A percentile compares a stretch with the other conserved stretches of the same genome.
Conservation (phyloP, 2,329 filamentous ascomycete genomes). For the Ilyonectria destructans region DNA sequence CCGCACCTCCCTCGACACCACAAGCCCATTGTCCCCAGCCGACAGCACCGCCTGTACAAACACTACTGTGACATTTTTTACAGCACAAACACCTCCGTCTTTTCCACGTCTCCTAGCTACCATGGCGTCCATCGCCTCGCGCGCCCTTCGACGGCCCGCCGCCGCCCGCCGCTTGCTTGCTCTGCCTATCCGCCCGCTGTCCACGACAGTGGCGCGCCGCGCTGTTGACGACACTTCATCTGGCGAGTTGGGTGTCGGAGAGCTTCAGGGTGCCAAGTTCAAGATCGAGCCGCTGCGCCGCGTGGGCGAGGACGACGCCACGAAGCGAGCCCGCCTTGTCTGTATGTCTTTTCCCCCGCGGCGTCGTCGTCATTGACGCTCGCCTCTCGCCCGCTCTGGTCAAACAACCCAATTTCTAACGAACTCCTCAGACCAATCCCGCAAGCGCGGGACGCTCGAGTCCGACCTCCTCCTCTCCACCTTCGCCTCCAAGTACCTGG, state of each 20-base stretch:
- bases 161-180: slow-evolving; percentile 40
- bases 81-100: background rate
- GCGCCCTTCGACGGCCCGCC: slow-evolving; percentile 41
- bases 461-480: slow-evolving; percentile 96
- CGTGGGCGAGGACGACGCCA: slow-evolving; percentile 85
- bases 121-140: slow-evolving; percentile 46
- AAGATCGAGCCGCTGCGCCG: slow-evolving; percentile 91
- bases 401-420: background rate
- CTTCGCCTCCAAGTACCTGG: slow-evolving; percentile 87
- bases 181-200: slow-evolving; percentile 41
- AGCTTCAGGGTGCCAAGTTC: slow-evolving; percentile 90
- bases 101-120: background rate
- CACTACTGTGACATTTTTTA: background rate
- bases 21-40: slow-evolving; percentile 11
- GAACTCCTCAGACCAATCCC: slow-evolving; percentile 83
- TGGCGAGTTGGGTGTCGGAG: slow-evolving; percentile 83
- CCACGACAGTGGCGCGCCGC: slow-evolving; percentile 41
- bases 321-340: slow-evolving; percentile 88
- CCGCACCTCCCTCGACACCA: slow-evolving; percentile 8
- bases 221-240: slow-evolving; percentile 36
- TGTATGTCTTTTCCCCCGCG: slow-evolving; percentile 64
- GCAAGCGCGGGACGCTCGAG: slow-evolving; percentile 96
- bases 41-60: background rate
- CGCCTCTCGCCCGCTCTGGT: background rate
- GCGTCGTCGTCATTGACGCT: background rate